Conservation (phyloP, 176 grass and related monocot genomes). For the Raddia distichophylla region DNA sequence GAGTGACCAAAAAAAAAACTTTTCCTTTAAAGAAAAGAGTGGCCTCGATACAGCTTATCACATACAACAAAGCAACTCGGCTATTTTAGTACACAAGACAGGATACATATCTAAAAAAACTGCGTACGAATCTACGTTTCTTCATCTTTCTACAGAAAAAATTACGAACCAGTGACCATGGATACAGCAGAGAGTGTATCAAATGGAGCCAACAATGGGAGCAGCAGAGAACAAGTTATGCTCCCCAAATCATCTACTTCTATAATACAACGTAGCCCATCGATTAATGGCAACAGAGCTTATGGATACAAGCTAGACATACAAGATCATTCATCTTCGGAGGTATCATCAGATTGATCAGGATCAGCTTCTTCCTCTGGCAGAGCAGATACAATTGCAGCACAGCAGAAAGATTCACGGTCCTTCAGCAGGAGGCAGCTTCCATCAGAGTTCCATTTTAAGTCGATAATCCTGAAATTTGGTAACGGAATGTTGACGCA, state of each 20-base stretch:
- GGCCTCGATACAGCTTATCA: not conserved
- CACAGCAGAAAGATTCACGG: constrained; percentile 81
- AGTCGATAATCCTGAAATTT: constrained; percentile 65
- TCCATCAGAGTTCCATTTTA: constrained; percentile 89
- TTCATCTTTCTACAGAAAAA: constrained; percentile 33
- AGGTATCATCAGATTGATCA: constrained; percentile 50
- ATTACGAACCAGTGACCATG: not conserved
- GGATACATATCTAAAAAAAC: not conserved
- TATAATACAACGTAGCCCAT: constrained; percentile 37
- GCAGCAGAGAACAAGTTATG: constrained; percentile 4
- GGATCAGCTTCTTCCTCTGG: constrained; percentile 45
- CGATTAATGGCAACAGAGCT: not conserved
- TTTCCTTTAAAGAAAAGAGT: too few relatives aligned
- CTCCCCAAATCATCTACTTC: constrained; percentile 19
- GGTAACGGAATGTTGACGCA: constrained; percentile 79
- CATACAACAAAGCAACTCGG: not conserved
- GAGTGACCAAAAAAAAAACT: too few relatives aligned
- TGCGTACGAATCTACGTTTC: not conserved
- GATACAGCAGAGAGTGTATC: not conserved
- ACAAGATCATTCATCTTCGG: constrained; percentile 60
- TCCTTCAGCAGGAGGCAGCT: constrained; percentile 84
- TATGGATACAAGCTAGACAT: not conserved
- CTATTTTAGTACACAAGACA: not conserved
- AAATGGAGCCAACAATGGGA: not conserved
- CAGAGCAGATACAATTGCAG: constrained; percentile 60